Base-by-base conservation (phyloP, 148 eudicot species). In the Diospyros kaki region DNA sequence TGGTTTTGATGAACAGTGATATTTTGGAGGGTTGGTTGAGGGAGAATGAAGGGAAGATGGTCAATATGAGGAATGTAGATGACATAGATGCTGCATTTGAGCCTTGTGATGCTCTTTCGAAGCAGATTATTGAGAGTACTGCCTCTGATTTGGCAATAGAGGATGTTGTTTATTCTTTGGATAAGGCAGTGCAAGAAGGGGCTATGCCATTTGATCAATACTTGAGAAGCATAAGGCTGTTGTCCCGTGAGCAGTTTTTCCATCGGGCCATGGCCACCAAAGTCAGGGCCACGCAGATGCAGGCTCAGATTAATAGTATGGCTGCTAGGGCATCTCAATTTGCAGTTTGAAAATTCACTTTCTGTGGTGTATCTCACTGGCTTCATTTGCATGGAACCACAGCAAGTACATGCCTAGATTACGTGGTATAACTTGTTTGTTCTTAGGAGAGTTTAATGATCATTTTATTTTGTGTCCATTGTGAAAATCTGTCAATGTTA, bases 211-310 rank as follows among this genome's bases (percentile, higher is more conserved):
- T 90, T 83, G 97, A 86, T 86, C 90, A 83, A 82, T 95, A 95
- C 80, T 79, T 92, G 90, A 95, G 84, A 83, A 92, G 80, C 73
- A 87, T 95, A 69, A 87, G 98, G 84, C 62, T 80, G 75, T 81
- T 95, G 85, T 90, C 98, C 0, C 79, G 98, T 5, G 97, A 95
- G 77, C 98, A 95, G 84, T 95, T 95, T 60, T 87, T 95, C 58
- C 94, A 90, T 72, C 81, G 97, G 51, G 98, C 97, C 3, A 81
- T 83, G 7, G 58, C 83, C 17, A 80, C 89, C 0, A 95, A 95
- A 76, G 91, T 92, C 68, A 79, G 94, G 77, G 96, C 85, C 51
- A 83, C 82, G 69, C 98, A 92, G 85, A 88, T 89, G 92, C 96
- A 93, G 76, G 91, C 91, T 78, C 98, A 89, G 77, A 90, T 95